Evolutionary conservation across 805 yeast genomes (phyloP).

Genomic region (Metschnikowia cerradonensis): DNA sequence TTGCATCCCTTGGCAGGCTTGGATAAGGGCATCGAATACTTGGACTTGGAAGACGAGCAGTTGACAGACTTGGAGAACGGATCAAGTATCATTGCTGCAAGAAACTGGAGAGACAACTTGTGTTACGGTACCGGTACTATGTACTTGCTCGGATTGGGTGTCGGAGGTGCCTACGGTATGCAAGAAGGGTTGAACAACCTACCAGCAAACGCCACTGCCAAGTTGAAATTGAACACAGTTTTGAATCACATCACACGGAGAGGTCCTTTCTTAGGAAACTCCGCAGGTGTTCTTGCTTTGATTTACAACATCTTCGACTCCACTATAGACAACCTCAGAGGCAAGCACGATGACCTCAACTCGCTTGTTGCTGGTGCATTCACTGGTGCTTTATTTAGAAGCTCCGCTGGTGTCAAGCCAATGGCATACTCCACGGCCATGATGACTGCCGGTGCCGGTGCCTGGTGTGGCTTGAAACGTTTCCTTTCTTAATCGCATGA

Average conservation of each 20-base stretch:
- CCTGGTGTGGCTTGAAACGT: slow-evolving; percentile 83
- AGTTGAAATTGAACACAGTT: slow-evolving; percentile 81
- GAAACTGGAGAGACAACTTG: slow-evolving; percentile 96
- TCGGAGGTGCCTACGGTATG: slow-evolving; percentile 87
- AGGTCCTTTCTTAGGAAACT: slow-evolving; percentile 94
- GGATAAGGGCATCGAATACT: slow-evolving; percentile 82
- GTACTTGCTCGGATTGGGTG: slow-evolving; percentile 77
- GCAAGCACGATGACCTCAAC: slow-evolving; percentile 81
- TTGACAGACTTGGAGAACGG: slow-evolving; percentile 78
- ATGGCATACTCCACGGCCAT: slow-evolving; percentile 83
- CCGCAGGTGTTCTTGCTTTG: slow-evolving; percentile 90
- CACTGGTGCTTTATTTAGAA: slow-evolving; percentile 87
- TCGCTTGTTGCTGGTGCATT: slow-evolving; percentile 86
- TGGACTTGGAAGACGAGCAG: slow-evolving; percentile 81
- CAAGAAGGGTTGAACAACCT: slow-evolving; percentile 79
- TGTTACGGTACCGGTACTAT: slow-evolving; percentile 98
- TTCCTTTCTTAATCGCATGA: slow-evolving; percentile 18
- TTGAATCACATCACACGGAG: slow-evolving; percentile 89
- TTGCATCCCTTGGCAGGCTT: slow-evolving; percentile 92
- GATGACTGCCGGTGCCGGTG: slow-evolving; percentile 86
- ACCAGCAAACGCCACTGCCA: slow-evolving; percentile 72
- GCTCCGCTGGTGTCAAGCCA: slow-evolving; percentile 79
- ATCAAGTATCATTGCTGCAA: slow-evolving; percentile 87
- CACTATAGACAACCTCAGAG: slow-evolving; percentile 73
- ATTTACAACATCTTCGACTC: slow-evolving; percentile 84